Conservation (phyloP, 371 early-diverging fungal species). For the Blyttiomyces sp. region DNA sequence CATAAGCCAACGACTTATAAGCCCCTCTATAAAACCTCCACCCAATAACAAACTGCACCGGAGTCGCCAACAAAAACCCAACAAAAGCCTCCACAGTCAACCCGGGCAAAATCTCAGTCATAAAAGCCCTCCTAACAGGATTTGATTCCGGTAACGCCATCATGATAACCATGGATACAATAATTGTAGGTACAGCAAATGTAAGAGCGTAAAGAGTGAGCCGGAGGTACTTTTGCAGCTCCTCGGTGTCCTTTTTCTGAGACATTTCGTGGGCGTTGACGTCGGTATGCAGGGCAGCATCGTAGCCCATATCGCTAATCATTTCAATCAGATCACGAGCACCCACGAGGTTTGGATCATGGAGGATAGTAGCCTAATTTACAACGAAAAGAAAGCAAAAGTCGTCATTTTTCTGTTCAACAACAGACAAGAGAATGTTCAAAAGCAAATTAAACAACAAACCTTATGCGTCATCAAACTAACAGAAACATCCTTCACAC, state of each 20-base stretch:
- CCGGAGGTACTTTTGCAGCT: constrained; percentile 67
- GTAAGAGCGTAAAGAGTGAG: constrained; percentile 55
- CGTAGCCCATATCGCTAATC: constrained; percentile 78
- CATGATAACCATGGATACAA: constrained; percentile 75
- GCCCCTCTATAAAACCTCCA: constrained; percentile 74
- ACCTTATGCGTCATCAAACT: constrained; percentile 68
- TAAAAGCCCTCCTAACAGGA: constrained; percentile 43
- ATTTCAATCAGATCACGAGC: constrained; percentile 70
- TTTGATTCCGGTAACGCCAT: constrained; percentile 46
- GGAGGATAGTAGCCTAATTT: constrained; percentile 54
- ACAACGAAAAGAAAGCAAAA: too few species aligned
- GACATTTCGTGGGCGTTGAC: constrained; percentile 70
- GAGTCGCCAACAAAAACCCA: constrained; percentile 65
- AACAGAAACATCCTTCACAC: constrained; percentile 66
- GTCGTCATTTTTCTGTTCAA: background rate
- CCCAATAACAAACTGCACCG: constrained; percentile 88
- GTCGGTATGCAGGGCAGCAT: constrained; percentile 66
- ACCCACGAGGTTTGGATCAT: constrained; percentile 59
- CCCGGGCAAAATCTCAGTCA: constrained; percentile 32
- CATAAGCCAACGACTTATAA: constrained; percentile 50
- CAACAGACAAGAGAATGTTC: background rate
- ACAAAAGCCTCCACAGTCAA: constrained; percentile 50
- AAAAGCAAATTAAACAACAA: background rate
- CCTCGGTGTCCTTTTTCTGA: constrained; percentile 63
- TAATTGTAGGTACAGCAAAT: constrained; percentile 80